A percentile compares a stretch with the other conserved stretches of the same genome.
These are phyloP conservation scores for Aquilaria agallochum DNA, from an alignment of 441 rosid species.

Conservation along the genomic window DNA sequence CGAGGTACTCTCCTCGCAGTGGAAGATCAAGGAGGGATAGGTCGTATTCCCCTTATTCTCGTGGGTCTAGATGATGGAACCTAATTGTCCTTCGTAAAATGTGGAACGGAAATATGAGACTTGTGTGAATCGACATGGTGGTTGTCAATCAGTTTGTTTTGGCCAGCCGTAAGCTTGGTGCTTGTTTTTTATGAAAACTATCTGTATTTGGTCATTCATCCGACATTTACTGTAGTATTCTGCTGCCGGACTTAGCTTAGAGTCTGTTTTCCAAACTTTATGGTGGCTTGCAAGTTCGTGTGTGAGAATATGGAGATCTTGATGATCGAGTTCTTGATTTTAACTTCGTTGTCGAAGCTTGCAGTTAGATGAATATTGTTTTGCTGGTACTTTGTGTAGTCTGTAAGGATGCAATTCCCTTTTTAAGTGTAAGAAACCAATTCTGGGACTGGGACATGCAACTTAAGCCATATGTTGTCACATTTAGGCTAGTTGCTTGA, in stretches of 20 bases:
- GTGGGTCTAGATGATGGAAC: constrained; percentile 48
- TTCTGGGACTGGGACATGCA: no score
- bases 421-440: no score
- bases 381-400: no score
- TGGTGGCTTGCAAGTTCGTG: background rate
- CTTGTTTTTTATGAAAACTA: background rate
- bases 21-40: constrained; percentile 81
- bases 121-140: background rate
- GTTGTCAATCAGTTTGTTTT: constrained; percentile 14
- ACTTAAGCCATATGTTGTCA: no score
- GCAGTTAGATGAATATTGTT: background rate
- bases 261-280: background rate
- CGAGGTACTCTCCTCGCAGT: constrained; percentile 59
- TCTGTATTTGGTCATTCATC: background rate
- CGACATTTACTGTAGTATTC: background rate
- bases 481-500: no score
- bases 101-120: background rate
- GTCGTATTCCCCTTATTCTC: constrained; percentile 60
- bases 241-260: background rate
- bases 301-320: background rate
- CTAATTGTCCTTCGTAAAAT: constrained; percentile 7
- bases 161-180: constrained; percentile 8
- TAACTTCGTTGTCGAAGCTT: background rate
- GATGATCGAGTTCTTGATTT: no score
- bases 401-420: no score